Base-by-base conservation (phyloP, 169 alveolate species). In the Plasmodium fragile region DNA sequence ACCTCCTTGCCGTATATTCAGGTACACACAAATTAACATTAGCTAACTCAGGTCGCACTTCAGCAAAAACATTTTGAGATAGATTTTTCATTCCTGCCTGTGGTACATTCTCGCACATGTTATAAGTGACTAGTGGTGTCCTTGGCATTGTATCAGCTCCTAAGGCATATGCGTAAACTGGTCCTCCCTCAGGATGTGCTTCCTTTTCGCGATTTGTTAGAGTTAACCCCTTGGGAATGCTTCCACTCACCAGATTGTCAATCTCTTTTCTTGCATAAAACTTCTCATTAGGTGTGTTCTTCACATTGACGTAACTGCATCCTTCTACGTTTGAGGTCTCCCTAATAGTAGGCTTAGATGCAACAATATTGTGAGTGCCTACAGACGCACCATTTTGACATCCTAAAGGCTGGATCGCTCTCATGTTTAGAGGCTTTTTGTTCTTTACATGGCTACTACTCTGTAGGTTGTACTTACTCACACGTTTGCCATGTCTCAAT, bases 251-350 rank as follows among this genome's bases (percentile, higher is more conserved):
- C 8, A 69, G 0, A 34, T 83, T 10, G 36, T 10, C 28, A 11
- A 39, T 34, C 55, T 83, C 83, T 1, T 72, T 83, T 72, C n/a
- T 71, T 32, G 65, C 55, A 25, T 34, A 16, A 41, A 39, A 45
- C 13, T 71, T 28, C 75, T 83, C 75, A 43, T 72, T 70, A 71
- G 72, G 73, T 45, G 30, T 30, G 34, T 72, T 72, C n/a, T 83
- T 41, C 65, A 32, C 55, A 41, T 70, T 28, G 53, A 32, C 65
- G 52, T 52, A 52, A 71, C 39, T 18, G 59, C 8, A 45, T 72
- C 53, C 79, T 43, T 45, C 69, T 25, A 28, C 55, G 32, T 71
- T 72, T 25, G 77, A 70, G 53, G 34, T 0, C 16, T 70, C 25
- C 5, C 71, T 70, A 70, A 55, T 72, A 43, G 5, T 43, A 45